These are phyloP conservation scores for Salvia sclarea DNA, from an alignment of 305 asterid genomes.

Conservation along the genomic window DNA sequence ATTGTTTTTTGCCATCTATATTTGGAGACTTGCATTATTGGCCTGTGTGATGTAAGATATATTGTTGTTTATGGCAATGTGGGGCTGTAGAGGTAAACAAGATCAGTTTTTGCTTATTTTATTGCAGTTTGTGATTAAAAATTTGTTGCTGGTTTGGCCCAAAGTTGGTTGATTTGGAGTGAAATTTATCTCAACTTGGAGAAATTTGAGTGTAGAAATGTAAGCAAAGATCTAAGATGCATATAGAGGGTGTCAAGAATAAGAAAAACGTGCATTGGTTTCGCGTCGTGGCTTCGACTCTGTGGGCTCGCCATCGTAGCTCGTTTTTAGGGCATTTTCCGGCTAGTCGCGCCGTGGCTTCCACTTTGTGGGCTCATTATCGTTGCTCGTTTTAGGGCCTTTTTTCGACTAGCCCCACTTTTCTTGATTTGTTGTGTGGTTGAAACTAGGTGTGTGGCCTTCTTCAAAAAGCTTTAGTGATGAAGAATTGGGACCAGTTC, in stretches of 20 bases:
- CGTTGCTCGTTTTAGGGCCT: neutral
- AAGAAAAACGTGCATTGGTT: neutral
- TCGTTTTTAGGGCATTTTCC: neutral
- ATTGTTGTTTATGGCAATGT: constrained; percentile 28
- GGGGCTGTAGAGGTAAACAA: constrained; percentile 30
- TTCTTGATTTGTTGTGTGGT: constrained; percentile 29
- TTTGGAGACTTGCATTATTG: constrained; percentile 36
- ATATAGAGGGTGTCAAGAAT: neutral
- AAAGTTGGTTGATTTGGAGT: neutral
- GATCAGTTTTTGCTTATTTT: constrained; percentile 29
- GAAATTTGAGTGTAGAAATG: neutral
- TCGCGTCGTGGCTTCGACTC: constrained; percentile 2
- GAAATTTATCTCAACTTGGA: neutral
- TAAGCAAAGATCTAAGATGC: too few species aligned
- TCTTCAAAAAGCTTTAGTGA: constrained; percentile 79
- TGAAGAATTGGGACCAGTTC: constrained; percentile 63
- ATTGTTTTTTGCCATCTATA: constrained; percentile 23
- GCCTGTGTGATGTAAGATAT: constrained; percentile 36
- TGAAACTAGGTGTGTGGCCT: constrained; percentile 83
- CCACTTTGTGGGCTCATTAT: constrained; percentile 18
- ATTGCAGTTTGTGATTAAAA: too few species aligned
- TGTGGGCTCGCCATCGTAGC: constrained; percentile 5
- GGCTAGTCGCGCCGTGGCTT: neutral
- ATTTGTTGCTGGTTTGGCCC: constrained; percentile 33
- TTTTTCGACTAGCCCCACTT: constrained; percentile 14